These are phyloP conservation scores for Echites panduratus DNA, from an alignment of 257 asterid species.

Conservation along the genomic window DNA sequence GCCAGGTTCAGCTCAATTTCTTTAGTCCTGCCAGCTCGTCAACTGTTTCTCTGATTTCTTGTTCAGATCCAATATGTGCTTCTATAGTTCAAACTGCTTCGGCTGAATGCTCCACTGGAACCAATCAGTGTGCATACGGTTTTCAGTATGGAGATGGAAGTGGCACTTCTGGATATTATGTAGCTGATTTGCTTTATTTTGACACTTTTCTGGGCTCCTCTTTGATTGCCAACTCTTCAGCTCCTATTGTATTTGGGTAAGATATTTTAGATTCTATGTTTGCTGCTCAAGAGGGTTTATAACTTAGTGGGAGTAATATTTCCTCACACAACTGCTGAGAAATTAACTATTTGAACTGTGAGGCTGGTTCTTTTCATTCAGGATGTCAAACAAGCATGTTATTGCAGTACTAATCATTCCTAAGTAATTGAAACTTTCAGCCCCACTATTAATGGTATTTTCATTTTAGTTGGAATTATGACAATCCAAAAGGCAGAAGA, in stretches of 20 bases:
- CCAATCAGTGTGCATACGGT: constrained; percentile 65
- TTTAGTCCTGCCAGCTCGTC: constrained; percentile 65
- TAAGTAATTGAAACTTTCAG: background rate
- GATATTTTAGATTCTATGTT: constrained; percentile 11
- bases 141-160: constrained; percentile 94
- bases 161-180: constrained; percentile 76
- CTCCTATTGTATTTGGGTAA: constrained; percentile 87
- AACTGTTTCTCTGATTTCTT: constrained; percentile 60
- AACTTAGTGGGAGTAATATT: no score
- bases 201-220: constrained; percentile 71
- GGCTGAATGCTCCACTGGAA: constrained; percentile 58
- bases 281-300: no score
- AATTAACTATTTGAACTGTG: no score
- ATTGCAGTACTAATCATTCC: background rate
- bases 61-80: constrained; percentile 62
- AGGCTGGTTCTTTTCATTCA: background rate
- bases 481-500: no score
- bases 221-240: constrained; percentile 65
- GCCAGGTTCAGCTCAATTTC: constrained; percentile 74
- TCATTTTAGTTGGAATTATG: background rate
- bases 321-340: no score
- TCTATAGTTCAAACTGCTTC: constrained; percentile 49
- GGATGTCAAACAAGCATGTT: background rate
- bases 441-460: background rate
- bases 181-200: constrained; percentile 64